Evolutionary conservation across 768 basidiomycete genomes (phyloP), one percentile per base, ranked within the genome.

Genomic region (Agrocybe praecox): DNA sequence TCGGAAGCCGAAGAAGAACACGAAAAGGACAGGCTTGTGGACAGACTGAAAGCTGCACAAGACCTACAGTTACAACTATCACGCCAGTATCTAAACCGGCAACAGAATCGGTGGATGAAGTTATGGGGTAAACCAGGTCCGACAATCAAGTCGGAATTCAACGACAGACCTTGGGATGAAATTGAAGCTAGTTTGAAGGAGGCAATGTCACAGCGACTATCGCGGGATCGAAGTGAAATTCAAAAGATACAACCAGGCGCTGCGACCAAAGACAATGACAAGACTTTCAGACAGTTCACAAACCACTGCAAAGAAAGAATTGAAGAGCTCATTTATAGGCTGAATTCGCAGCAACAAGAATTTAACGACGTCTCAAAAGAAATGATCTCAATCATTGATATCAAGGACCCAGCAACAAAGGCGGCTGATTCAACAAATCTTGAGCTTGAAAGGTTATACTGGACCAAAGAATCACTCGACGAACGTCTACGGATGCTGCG

Each of bases 401-500:
- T n/a, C n/a, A n/a, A n/a, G n/a, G 45, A 26, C 8, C 46, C 19
- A n/a, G 49, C 51, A n/a, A 19, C 46, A 0, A 43, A 52, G 26
- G 52, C 19, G 6, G 26, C 49, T 10, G 44, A 57, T 23, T 14
- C 49, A 19, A 49, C 51, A 19, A 45, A 47, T 5, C 9, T 29
- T n/a, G 40, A 44, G 9, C 9, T 29, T n/a, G 40, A 44, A 23
- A 32, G 36, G 18, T 21, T 10, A 11, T 57, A 57, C 50, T 57
- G 56, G 56, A 44, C 43, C 22, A 46, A 46, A 14, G 21, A 19
- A 32, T 44, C 49, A 6, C 26, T 57, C 6, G 44, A 46, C 33
- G 56, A 57, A 26, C 26, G 56, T 3, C 42, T 42, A 21, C 56
- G 56, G 24, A 21, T 57, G 24, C 22, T 46, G 32, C 49, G 52